Percentiles rank a stretch among this genome's conserved stretches.
These are phyloP conservation scores for Scedosporium aurantiacum DNA, from an alignment of 2,329 filamentous ascomycete species.

Conservation along the genomic window DNA sequence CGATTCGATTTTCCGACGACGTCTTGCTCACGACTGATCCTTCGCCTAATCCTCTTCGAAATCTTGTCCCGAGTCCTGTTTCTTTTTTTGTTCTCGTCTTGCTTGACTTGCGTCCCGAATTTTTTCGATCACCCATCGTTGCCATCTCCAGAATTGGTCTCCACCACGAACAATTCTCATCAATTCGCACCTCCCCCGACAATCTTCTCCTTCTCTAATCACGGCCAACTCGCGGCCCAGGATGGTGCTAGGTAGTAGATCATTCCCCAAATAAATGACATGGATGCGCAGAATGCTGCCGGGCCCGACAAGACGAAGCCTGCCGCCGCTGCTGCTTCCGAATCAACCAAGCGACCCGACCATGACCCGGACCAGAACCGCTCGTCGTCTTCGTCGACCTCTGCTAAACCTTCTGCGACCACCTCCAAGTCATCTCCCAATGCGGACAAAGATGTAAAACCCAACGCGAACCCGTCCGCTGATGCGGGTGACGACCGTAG, in stretches of 20 bases:
- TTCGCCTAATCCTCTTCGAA: background rate
- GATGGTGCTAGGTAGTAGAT: slow-evolving; percentile 45
- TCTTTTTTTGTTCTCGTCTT: background rate
- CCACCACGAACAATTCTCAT: slow-evolving; percentile 3
- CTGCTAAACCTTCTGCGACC: slow-evolving; percentile 6
- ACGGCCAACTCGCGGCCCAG: slow-evolving; percentile 34
- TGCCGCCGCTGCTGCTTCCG: slow-evolving; percentile 24
- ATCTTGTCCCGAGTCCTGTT: background rate
- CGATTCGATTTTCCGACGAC: background rate
- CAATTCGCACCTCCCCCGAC: background rate
- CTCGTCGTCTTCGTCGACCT: slow-evolving; percentile 11
- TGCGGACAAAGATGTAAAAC: slow-evolving; percentile 3
- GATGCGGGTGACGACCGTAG: slow-evolving; percentile 28
- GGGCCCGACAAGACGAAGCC: slow-evolving; percentile 51
- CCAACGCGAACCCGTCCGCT: background rate
- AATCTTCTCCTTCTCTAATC: slow-evolving; percentile 9
- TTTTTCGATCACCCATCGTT: background rate
- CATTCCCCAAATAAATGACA: slow-evolving; percentile 49
- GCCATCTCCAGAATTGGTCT: background rate
- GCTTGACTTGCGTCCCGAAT: background rate
- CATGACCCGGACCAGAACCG: slow-evolving; percentile 11
- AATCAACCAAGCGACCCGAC: slow-evolving; percentile 19
- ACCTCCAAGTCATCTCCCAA: slow-evolving; percentile 9
- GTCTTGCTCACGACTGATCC: background rate
- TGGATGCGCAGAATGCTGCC: slow-evolving; percentile 59